Percentiles rank a stretch among this genome's conserved stretches.
These are phyloP conservation scores for Penicillium sp. DNA, from an alignment of 2,329 filamentous ascomycete genomes.

Conservation along the genomic window DNA sequence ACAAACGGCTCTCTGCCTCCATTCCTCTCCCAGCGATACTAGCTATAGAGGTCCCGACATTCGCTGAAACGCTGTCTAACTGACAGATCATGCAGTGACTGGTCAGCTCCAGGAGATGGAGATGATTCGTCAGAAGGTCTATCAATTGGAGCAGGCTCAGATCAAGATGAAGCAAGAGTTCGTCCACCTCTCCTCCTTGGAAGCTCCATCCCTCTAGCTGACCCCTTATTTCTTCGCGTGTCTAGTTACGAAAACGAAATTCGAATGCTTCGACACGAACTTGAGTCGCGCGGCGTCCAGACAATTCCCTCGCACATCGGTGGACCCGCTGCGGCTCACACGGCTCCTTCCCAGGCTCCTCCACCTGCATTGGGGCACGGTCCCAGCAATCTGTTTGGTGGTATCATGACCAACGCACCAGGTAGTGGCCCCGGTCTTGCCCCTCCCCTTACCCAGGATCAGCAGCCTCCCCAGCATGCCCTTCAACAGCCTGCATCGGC, in stretches of 20 bases:
- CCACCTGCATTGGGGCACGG: constrained; percentile 84
- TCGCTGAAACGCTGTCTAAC: constrained; percentile 27
- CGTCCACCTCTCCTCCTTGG: constrained; percentile 34
- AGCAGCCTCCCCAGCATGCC: constrained; percentile 57
- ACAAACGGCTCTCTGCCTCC: constrained; percentile 9
- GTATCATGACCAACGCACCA: constrained; percentile 88
- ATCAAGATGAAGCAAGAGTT: constrained; percentile 88
- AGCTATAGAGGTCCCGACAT: constrained; percentile 15
- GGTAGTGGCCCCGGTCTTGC: constrained; percentile 83
- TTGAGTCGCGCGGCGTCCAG: constrained; percentile 67
- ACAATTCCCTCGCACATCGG: constrained; percentile 64
- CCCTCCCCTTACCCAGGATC: constrained; percentile 66
- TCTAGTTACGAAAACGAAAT: constrained; percentile 91
- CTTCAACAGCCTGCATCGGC: constrained; percentile 57
- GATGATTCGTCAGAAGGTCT: constrained; percentile 88
- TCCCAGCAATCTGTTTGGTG: constrained; percentile 84
- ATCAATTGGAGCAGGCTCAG: constrained; percentile 85
- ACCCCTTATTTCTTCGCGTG: not conserved
- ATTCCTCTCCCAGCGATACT: constrained; percentile 12
- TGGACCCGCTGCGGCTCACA: constrained; percentile 64
- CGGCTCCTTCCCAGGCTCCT: constrained; percentile 75
- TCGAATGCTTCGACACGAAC: constrained; percentile 75
- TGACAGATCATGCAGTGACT: constrained; percentile 60
- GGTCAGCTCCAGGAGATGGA: constrained; percentile 93
- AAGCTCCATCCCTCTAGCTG: not conserved